Evolutionary conservation across 257 asterid genomes (phyloP), one percentile per base, ranked within the genome.

Genomic region (Sherardia arvensis): DNA sequence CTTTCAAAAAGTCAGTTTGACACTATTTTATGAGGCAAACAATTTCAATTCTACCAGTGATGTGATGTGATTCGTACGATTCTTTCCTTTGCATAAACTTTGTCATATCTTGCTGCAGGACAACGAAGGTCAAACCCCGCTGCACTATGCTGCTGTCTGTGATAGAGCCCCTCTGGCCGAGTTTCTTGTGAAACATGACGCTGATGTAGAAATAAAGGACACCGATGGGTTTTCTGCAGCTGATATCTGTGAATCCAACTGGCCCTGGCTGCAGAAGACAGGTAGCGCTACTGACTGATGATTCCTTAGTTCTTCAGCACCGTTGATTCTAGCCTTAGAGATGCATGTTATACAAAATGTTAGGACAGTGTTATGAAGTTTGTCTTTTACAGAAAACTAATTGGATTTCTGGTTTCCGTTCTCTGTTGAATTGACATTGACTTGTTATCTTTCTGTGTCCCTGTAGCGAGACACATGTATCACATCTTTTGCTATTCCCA

Each of bases 141-240:
- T 90, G 70, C 99, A 93, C 71, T 93, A 93, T 67, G 99, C 99
- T 59, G 85, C 93, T 45, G 87, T 93, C 47, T 93, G 99, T 55
- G 97, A 90, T 67, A 86, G 99, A 75, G 73, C 76, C 55, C 80
- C 78, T 74, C 79, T 93, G 10, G 90, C 92, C 4, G 93, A 90
- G 73, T 65, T 87, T 38, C 97, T 93, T 9, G 85, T 93, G 81
- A 84, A 87, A 60, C 83, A 79, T n/a, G 83, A 86, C 21, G 96
- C 93, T 17, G 91, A 87, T 73, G 64, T 72, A 62, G 87, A 75
- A 66, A 72, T 86, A 12, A 80, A 68, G 69, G 96, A 87, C 80
- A 72, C 77, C 12, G 99, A 93, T 12, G 99, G 96, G 40, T 77
- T 77, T 55, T 74, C 84, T 11, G 90, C 99, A 0, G 71, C 75